Percentiles rank a stretch among this genome's conserved stretches.
Conservation (phyloP, 371 early-diverging fungal species). For the Actinomucor elegans region DNA sequence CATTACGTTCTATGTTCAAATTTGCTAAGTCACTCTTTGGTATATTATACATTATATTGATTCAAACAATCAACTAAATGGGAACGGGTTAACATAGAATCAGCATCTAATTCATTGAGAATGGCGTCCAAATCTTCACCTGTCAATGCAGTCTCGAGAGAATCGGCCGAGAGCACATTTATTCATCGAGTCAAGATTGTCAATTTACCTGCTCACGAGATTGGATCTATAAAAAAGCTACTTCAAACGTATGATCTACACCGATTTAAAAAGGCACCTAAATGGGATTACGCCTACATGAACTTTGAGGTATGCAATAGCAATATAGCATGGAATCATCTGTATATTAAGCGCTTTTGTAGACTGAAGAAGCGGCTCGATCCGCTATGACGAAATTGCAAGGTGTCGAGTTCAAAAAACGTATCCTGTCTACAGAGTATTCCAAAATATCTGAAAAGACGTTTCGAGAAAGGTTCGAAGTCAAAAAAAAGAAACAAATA, state of each 20-base stretch:
- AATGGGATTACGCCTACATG: slow-evolving; percentile 25
- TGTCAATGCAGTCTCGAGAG: no score
- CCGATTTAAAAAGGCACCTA: slow-evolving; percentile 22
- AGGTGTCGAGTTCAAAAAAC: slow-evolving; percentile 13
- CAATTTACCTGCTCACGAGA: slow-evolving; percentile 17
- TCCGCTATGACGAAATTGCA: slow-evolving; percentile 6
- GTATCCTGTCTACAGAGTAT: slow-evolving; percentile 7
- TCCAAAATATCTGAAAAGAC: slow-evolving; percentile 5
- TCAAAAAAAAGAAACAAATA: background rate
- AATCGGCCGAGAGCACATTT: background rate
- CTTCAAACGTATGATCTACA: slow-evolving; percentile 3
- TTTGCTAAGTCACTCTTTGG: no score
- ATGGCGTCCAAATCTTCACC: no score
- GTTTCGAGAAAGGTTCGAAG: slow-evolving; percentile 3
- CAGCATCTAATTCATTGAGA: no score
- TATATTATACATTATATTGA: no score
- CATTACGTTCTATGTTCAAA: no score
- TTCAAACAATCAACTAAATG: no score
- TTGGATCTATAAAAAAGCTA: slow-evolving; percentile 11
- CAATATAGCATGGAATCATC: background rate
- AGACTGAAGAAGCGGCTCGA: slow-evolving; percentile 14
- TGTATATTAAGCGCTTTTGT: no score
- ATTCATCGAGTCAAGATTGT: slow-evolving; percentile 23
- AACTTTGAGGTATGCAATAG: slow-evolving; percentile 15
- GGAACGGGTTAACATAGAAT: no score